phyloP scores from a whole-genome alignment of 2,329 filamentous ascomycete species.

The Exophiala sp. region DNA sequence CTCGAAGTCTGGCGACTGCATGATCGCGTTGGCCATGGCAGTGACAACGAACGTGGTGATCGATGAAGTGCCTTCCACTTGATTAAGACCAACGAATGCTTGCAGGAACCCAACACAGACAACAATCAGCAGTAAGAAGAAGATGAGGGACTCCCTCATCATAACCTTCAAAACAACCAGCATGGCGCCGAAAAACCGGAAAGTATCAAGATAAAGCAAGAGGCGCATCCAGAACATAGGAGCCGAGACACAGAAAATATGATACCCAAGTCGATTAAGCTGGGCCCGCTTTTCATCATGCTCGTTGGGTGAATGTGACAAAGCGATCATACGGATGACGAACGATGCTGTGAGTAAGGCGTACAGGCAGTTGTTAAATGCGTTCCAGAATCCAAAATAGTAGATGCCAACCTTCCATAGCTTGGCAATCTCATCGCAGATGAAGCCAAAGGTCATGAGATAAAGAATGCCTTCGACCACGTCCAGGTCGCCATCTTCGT shows the following conservation, averaged over 20 bases:
- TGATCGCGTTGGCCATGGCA: conserved; percentile 77
- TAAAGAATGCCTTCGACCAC: conserved; percentile 80
- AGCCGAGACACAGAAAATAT: conserved; percentile 86
- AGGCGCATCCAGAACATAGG: conserved; percentile 97
- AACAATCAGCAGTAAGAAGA: conserved; percentile 85
- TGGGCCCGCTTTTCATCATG: conserved; percentile 51
- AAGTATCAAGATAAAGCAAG: conserved; percentile 84
- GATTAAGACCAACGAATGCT: conserved; percentile 86
- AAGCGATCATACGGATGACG: conserved; percentile 71
- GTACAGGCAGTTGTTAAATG: conserved; percentile 85
- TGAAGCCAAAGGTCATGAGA: conserved; percentile 83
- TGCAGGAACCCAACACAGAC: conserved; percentile 80
- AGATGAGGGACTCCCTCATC: conserved; percentile 93
- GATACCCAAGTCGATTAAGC: conserved; percentile 83
- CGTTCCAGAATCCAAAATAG: conserved; percentile 96
- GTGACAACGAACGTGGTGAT: conserved; percentile 44
- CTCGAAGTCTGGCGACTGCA: conserved; percentile 86
- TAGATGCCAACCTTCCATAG: conserved; percentile 90
- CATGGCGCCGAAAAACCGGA: conserved; percentile 98
- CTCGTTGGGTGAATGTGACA: conserved; percentile 57
- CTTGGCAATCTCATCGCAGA: conserved; percentile 83
- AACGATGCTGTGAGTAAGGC: conserved; percentile 74
- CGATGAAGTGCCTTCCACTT: conserved; percentile 66
- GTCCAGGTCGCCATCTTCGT: conserved; percentile 78
- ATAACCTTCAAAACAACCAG: conserved; percentile 92